Evolutionary conservation across 1,284 basidiomycete genomes (phyloP).

Genomic region (Irpex sp.): DNA sequence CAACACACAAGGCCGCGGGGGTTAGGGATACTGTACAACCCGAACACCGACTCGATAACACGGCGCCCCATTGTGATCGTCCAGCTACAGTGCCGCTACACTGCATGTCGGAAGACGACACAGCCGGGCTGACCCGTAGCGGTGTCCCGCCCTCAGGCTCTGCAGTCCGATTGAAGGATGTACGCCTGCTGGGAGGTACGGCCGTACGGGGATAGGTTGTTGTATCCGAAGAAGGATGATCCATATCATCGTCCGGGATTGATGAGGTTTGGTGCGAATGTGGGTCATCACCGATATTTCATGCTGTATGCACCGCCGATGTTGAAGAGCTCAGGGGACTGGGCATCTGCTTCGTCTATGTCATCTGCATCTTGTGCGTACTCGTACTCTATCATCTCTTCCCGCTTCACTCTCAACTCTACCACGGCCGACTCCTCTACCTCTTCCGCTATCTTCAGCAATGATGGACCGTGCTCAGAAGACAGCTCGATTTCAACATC

Average conservation of each 20-base stretch:
- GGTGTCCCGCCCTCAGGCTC: conserved; percentile 23
- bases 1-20: conserved; percentile 27
- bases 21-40: conserved; percentile 59
- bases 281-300: conserved; percentile 22
- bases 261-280: conserved; percentile 20
- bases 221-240: conserved; percentile 81
- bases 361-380: conserved; percentile 63
- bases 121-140: conserved; percentile 45
- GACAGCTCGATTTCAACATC: conserved; percentile 55
- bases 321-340: conserved; percentile 60
- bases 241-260: conserved; percentile 57
- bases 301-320: conserved; percentile 39
- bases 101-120: conserved; percentile 47
- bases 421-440: conserved; percentile 67
- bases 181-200: conserved; percentile 30
- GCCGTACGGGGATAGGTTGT: conserved; percentile 67
- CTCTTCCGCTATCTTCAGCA: conserved; percentile 58
- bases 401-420: conserved; percentile 71
- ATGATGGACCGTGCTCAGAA: conserved; percentile 35
- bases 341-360: conserved; percentile 69
- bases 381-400: conserved; percentile 64
- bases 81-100: too few relatives aligned
- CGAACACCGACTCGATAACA: conserved; percentile 55
- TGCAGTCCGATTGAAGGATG: conserved; percentile 20
- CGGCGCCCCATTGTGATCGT: conserved; percentile 48